These are phyloP conservation scores for Arbutus unedo DNA, from an alignment of 148 eudicot genomes.

Conservation along the genomic window DNA sequence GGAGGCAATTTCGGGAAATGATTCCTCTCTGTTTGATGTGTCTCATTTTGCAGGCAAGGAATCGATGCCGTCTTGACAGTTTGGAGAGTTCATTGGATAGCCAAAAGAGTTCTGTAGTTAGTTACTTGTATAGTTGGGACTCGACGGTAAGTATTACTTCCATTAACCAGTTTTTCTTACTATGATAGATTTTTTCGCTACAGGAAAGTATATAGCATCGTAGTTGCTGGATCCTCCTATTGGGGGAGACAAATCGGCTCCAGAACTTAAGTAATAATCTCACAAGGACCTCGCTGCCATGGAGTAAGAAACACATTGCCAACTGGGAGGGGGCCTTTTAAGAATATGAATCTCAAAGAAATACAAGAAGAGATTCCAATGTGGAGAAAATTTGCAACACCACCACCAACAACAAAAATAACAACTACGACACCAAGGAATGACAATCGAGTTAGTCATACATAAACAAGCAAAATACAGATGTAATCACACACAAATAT, in stretches of 20 bases:
- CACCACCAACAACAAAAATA: neutral
- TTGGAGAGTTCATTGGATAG: neutral
- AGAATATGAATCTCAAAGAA: neutral
- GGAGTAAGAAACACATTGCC: neutral
- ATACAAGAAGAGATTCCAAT: neutral
- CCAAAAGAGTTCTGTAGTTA: neutral
- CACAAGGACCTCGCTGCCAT: neutral
- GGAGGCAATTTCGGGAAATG: neutral
- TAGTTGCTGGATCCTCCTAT: neutral
- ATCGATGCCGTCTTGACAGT: neutral
- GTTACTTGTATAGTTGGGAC: neutral
- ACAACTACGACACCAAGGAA: neutral
- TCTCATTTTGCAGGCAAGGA: neutral
- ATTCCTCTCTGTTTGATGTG: neutral
- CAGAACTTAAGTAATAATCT: neutral
- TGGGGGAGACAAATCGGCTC: neutral
- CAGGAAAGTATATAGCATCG: neutral
- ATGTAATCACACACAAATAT: neutral
- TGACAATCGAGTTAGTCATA: neutral
- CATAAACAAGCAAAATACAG: neutral
- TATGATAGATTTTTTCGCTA: neutral
- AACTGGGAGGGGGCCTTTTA: neutral
- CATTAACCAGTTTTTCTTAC: neutral
- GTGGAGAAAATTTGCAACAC: neutral
- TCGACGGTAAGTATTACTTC: neutral